Evolutionary conservation across 768 basidiomycete species (phyloP), one percentile per base, ranked within the genome.

Genomic region (Collybia sordida): DNA sequence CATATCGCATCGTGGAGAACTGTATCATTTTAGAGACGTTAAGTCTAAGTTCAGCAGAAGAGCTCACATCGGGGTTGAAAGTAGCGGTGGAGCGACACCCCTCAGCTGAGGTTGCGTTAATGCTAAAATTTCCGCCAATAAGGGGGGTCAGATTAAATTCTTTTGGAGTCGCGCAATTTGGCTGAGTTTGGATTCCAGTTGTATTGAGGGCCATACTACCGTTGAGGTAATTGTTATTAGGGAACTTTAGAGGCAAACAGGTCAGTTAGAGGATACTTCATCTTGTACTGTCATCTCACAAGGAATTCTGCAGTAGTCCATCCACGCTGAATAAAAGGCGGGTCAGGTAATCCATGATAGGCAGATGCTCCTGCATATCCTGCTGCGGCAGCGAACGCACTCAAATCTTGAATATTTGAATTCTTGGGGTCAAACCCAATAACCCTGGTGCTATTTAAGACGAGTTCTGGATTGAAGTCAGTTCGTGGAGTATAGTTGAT

Each of bases 301-400:
- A 62, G 52, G 51, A 86, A 85, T 52, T 75, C 63, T 1, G 78
- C 75, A 19, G 75, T 74, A 6, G 85, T 72, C 85, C 85, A 88
- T 0, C 60, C 67, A 0, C 60, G 61, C 6, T 56, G 42, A 18
- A 86, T 67, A 56, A 85, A 88, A 6, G 83, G 79, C 1, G 86
- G 86, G 49, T 85, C 81, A 4, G 67, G 58, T 5, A 86, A 61
- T 15, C 63, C 57, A 53, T 79, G 71, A 31, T 74, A 62, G 3
- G 72, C 72, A 5, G 75, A 70, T 15, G 75, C 72, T 40, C 77
- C 74, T 3, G 74, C 72, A 53, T 73, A 79, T 55, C 85, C 85
- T 6, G 82, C 76, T 6, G 85, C 80, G 22, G 85, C 80, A 8
- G 80, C 66, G 58, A 85, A 86, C 15, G 73, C 72, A 37, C 76